These are phyloP conservation scores for Candida dajiaensis DNA, from an alignment of 805 yeast species.

Conservation along the genomic window DNA sequence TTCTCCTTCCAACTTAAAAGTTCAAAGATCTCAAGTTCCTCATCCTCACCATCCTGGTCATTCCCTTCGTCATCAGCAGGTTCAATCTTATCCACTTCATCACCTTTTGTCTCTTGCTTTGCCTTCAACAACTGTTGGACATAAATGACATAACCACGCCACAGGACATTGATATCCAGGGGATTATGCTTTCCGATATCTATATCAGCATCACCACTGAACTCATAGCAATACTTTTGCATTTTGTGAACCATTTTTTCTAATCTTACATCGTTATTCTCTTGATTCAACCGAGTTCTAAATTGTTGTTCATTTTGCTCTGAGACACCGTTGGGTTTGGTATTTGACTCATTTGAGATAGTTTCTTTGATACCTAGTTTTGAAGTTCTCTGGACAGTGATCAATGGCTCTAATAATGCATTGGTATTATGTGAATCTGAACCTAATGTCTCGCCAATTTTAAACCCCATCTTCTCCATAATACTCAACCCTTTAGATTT, in stretches of 20 bases:
- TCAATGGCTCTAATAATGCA: constrained; percentile 29
- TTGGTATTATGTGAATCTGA: constrained; percentile 12
- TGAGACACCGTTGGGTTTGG: constrained; percentile 7
- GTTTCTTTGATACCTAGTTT: constrained; percentile 21
- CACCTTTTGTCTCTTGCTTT: constrained; percentile 3
- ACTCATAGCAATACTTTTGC: constrained; percentile 37
- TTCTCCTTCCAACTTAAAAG: constrained; percentile 24
- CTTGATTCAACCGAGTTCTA: constrained; percentile 16
- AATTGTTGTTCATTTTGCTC: constrained; percentile 12
- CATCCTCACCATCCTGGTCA: constrained; percentile 17
- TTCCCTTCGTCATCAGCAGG: constrained; percentile 6
- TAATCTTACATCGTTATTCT: constrained; percentile 8
- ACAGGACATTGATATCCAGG: constrained; percentile 32
- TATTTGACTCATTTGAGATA: constrained; percentile 8
- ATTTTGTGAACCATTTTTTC: constrained; percentile 23
- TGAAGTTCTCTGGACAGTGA: constrained; percentile 12
- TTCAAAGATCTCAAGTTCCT: constrained; percentile 28
- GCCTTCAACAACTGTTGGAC: constrained; percentile 9
- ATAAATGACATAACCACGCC: constrained; percentile 32
- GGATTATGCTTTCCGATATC: constrained; percentile 23
- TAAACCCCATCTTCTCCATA: constrained; percentile 57
- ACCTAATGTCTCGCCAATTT: constrained; percentile 42
- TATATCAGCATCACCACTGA: constrained; percentile 28
- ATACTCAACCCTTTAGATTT: constrained; percentile 42
- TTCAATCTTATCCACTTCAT: background rate